Evolutionary conservation across 108 stramenopile genomes (phyloP).

Genomic region (Cyclotella kingstonii): DNA sequence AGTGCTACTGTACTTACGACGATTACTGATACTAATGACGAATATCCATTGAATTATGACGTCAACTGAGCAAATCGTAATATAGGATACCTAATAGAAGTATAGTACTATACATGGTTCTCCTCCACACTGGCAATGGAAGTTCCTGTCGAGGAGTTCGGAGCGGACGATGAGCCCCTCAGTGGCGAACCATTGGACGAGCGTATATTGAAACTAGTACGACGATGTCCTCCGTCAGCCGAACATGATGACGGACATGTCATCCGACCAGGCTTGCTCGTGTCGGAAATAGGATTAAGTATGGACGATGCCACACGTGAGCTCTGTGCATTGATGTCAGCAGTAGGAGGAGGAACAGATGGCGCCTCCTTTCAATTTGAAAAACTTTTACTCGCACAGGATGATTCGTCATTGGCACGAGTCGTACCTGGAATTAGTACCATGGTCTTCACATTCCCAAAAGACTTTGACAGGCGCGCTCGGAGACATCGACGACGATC

Average conservation of each 20-base stretch:
- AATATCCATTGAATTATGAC: no score
- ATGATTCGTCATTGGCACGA: neutral
- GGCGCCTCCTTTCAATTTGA: constrained; percentile 80
- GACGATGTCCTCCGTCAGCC: constrained; percentile 3
- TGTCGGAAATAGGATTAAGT: constrained; percentile 68
- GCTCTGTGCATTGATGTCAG: constrained; percentile 67
- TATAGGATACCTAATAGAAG: no score
- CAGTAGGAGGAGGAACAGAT: constrained; percentile 63
- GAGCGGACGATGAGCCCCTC: no score
- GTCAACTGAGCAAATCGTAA: no score
- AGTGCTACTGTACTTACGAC: no score
- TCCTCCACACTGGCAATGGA: no score
- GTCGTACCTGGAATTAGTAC: constrained; percentile 13
- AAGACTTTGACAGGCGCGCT: constrained; percentile 66
- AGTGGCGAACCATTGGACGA: constrained; percentile 22
- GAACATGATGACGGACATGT: constrained; percentile 2
- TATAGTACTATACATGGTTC: no score
- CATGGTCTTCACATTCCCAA: constrained; percentile 84
- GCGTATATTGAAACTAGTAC: constrained; percentile 22
- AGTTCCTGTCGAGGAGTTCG: no score
- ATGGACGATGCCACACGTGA: constrained; percentile 79
- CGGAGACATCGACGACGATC: constrained; percentile 29
- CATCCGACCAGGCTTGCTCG: constrained; percentile 66
- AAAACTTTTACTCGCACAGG: constrained; percentile 19
- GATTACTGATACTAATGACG: no score